These are phyloP conservation scores for Daldinia sp. DNA, from an alignment of 2,329 filamentous ascomycete species.

Conservation along the genomic window DNA sequence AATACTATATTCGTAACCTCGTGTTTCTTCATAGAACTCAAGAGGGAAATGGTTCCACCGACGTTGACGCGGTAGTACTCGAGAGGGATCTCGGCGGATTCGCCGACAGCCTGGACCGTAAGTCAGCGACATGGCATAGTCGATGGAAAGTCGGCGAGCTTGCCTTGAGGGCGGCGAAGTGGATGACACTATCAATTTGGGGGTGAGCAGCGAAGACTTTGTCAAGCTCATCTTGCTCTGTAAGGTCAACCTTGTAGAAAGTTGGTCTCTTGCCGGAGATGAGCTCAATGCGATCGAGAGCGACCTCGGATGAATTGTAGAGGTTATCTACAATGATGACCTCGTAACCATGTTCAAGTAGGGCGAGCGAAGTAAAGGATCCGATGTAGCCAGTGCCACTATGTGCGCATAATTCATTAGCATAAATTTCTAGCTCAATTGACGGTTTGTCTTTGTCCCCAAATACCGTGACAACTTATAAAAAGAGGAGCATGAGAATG, in stretches of 20 bases:
- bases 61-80: conserved; percentile 99
- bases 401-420: conserved; percentile 44
- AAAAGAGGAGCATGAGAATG: background rate
- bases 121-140: conserved; percentile 37
- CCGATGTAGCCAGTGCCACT: conserved; percentile 99
- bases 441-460: background rate
- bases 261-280: conserved; percentile 87
- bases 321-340: conserved; percentile 97
- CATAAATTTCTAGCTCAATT: background rate
- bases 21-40: conserved; percentile 88
- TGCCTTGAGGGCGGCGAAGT: conserved; percentile 97
- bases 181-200: conserved; percentile 96
- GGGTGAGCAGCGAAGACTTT: conserved; percentile 90
- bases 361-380: conserved; percentile 92
- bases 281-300: conserved; percentile 93
- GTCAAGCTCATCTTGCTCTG: conserved; percentile 84
- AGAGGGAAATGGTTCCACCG: conserved; percentile 87
- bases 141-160: conserved; percentile 41
- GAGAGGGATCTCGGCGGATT: conserved; percentile 92
- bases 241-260: conserved; percentile 90
- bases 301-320: conserved; percentile 95
- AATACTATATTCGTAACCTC: conserved; percentile 98
- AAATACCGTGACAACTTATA: background rate
- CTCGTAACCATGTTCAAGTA: conserved; percentile 94
- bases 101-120: conserved; percentile 82